These are phyloP conservation scores for Penstemon newberryi DNA, from an alignment of 257 asterid genomes.

Conservation along the genomic window DNA sequence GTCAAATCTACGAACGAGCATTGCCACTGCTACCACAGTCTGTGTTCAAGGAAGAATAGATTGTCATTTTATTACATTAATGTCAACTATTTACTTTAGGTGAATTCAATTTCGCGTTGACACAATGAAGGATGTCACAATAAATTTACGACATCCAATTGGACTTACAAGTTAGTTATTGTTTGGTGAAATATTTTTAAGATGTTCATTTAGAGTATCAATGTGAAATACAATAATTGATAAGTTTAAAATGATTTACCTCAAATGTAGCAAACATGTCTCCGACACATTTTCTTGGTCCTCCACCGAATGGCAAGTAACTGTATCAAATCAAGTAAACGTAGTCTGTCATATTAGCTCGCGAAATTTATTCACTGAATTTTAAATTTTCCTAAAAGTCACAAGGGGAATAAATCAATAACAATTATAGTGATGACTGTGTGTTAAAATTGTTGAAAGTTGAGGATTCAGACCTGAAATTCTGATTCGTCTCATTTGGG, in stretches of 20 bases:
- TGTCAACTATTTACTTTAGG: not conserved
- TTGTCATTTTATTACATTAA: constrained; percentile 5
- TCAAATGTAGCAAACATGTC: constrained; percentile 97
- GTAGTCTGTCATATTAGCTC: constrained; percentile 17
- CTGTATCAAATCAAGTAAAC: constrained; percentile 43
- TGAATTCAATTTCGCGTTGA: too few relatives aligned
- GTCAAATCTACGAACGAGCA: constrained; percentile 88
- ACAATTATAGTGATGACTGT: not conserved
- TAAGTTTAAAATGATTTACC: constrained; percentile 45
- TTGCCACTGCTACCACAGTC: constrained; percentile 79
- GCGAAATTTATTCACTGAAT: not conserved
- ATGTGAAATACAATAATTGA: constrained; percentile 4
- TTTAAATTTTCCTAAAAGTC: too few relatives aligned
- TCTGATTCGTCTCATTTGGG: constrained; percentile 95
- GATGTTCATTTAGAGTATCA: constrained; percentile 2
- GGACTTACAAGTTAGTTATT: too few relatives aligned
- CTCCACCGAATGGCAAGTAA: constrained; percentile 98
- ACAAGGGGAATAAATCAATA: too few relatives aligned
- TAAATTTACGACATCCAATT: too few relatives aligned
- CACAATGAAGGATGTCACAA: too few relatives aligned
- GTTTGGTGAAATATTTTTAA: not conserved
- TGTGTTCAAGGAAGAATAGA: constrained; percentile 32
- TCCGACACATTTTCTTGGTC: constrained; percentile 96
- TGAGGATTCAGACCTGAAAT: constrained; percentile 62
- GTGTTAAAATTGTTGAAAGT: not conserved